Percentiles rank a stretch among this genome's conserved stretches.
These are phyloP conservation scores for Tinospora cordifolia DNA, from an alignment of 164 flowering plant genomes.

Conservation along the genomic window DNA sequence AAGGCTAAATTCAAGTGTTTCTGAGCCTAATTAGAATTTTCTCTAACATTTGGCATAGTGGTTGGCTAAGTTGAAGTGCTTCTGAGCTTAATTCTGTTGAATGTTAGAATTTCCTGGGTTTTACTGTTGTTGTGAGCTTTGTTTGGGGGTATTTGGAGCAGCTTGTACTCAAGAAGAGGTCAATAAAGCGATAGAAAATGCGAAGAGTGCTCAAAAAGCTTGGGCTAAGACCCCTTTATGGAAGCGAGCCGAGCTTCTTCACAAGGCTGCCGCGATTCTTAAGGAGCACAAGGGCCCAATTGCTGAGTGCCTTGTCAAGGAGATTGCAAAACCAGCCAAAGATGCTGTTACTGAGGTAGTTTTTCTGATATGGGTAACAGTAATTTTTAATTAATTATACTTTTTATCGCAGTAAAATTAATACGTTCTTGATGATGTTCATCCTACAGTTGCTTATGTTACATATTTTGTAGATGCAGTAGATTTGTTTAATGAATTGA, in stretches of 20 bases:
- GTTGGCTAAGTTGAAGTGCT: no score
- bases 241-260: conserved; percentile 98
- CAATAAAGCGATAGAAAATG: conserved; percentile 74
- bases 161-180: conserved; percentile 99
- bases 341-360: conserved; percentile 95
- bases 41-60: no score
- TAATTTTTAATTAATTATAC: not conserved
- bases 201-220: conserved; percentile 70
- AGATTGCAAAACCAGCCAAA: conserved; percentile 96
- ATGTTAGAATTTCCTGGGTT: not conserved
- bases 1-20: no score
- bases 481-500: not conserved
- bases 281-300: conserved; percentile 86
- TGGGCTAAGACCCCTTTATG: conserved; percentile 98
- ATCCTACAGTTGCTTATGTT: no score
- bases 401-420: not conserved
- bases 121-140: not conserved
- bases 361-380: not conserved
- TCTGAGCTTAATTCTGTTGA: no score
- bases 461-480: no score
- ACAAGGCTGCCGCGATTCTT: conserved; percentile 88
- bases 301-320: conserved; percentile 89
- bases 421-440: not conserved
- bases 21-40: no score
- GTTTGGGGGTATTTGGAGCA: conserved; percentile 16